Percentiles rank a stretch among this genome's conserved stretches.
phyloP scores from a whole-genome alignment of 768 basidiomycete genomes.

The Dictyophora rubrovolvata region DNA sequence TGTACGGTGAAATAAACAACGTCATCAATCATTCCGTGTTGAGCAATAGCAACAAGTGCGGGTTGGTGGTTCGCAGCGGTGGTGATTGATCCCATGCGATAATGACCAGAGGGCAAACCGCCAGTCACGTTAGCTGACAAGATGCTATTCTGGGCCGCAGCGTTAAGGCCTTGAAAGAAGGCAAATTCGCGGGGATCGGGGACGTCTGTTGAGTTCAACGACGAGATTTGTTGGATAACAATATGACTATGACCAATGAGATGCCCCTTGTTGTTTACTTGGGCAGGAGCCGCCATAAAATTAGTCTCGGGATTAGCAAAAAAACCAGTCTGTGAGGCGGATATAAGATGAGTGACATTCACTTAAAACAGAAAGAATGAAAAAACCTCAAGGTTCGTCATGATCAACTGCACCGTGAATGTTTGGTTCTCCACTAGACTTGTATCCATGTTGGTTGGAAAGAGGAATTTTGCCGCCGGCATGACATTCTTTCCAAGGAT shows the following conservation, averaged over 20 bases:
- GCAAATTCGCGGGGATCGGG: conserved; percentile 43
- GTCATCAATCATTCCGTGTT: conserved; percentile 42
- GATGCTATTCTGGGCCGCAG: conserved; percentile 16
- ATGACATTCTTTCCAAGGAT: conserved; percentile 34
- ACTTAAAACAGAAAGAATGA: not conserved
- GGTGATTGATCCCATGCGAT: conserved; percentile 22
- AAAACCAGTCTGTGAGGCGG: conserved; percentile 26
- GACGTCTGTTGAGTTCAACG: conserved; percentile 31
- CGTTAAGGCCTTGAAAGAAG: conserved; percentile 47
- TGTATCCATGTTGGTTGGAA: conserved; percentile 29
- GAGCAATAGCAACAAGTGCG: conserved; percentile 36
- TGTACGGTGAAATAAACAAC: conserved; percentile 23
- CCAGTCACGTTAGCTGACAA: conserved; percentile 21
- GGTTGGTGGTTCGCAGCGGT: conserved; percentile 41
- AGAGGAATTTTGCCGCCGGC: conserved; percentile 38
- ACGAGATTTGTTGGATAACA: conserved; percentile 36
- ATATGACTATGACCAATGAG: conserved; percentile 50
- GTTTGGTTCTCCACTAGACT: conserved; percentile 30
- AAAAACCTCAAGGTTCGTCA: conserved; percentile 21
- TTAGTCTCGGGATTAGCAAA: conserved; percentile 40
- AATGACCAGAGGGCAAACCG: conserved; percentile 32
- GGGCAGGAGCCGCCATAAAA: conserved; percentile 41
- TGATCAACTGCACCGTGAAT: conserved; percentile 33
- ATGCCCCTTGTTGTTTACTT: conserved; percentile 30
- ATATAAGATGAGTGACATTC: not conserved